Base-by-base conservation (phyloP, 2,329 filamentous ascomycete genomes). In the Botryotinia globosa region DNA sequence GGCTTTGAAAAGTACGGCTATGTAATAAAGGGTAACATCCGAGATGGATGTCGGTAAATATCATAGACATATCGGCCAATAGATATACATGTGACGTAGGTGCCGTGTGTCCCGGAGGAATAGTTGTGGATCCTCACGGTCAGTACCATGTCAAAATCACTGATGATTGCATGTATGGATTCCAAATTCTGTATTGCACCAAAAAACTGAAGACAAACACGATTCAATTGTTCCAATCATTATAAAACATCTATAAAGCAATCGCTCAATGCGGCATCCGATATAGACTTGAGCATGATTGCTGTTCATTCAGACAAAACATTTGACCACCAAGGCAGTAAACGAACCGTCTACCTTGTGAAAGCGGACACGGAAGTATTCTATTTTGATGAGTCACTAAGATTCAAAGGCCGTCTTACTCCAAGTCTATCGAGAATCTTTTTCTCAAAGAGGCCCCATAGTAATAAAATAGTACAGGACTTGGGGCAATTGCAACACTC, bases 401-500 rank as follows among this genome's bases (percentile, higher is more conserved):
- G 51, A 37, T 34, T 29, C 22, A 45, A 20, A 44, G 9, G 6
- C 5, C 45, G 10, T 29, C 25, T 54, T 37, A 69, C n/a, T 51
- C 77, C 34, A 80, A 72, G 25, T 84, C 81, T 70, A 85, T 80
- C 54, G 77, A 79, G 75, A 84, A 87, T 65, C 80, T 82, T 74
- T 85, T 82, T 69, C 86, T 80, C 34, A 87, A 80, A 72, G 74
- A 78, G 66, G 81, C 81, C 1, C 86, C 86, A 76, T 82, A 86
- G 7, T 81, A 80, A 73, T 82, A 87, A 75, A 87, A 87, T 29
- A 87, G 67, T 9, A 85, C 20, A 0, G 85, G 86, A 64, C 84
- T 85, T 62, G 86, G 85, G 9, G 85, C 84, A 63, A 87, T 82
- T 9, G 81, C 75, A 34, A 87, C 74, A 42, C 80, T 76, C 25